Evolutionary conservation across 768 basidiomycete species (phyloP).

Genomic region (Phylloporus rhodoxanthus): DNA sequence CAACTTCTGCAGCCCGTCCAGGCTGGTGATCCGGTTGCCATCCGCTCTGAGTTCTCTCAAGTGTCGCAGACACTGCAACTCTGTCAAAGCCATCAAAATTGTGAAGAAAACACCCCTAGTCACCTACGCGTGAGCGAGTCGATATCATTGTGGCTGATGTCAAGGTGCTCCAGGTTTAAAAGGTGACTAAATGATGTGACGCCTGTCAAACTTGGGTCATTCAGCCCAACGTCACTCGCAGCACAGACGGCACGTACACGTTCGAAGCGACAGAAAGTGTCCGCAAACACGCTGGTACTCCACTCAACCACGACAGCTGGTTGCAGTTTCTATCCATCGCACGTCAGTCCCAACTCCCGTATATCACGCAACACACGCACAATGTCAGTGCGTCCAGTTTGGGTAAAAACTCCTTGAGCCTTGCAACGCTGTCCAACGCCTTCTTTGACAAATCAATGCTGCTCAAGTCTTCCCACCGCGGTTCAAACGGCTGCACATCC

Average conservation of each 20-base stretch:
- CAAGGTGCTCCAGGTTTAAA: constrained; percentile 77
- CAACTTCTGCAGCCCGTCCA: constrained; percentile 75
- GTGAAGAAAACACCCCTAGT: neutral
- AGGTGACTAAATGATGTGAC: constrained; percentile 88
- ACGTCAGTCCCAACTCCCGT: constrained; percentile 12
- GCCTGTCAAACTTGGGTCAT: constrained; percentile 61
- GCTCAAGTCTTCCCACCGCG: constrained; percentile 82
- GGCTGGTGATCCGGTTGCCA: constrained; percentile 66
- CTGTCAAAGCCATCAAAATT: constrained; percentile 36
- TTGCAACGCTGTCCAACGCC: constrained; percentile 56
- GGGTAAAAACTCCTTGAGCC: constrained; percentile 87
- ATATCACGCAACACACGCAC: constrained; percentile 43
- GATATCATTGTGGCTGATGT: constrained; percentile 86
- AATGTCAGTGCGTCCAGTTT: constrained; percentile 66
- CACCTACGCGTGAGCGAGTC: constrained; percentile 82
- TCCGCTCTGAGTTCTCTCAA: constrained; percentile 89
- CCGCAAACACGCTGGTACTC: constrained; percentile 64
- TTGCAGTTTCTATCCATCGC: constrained; percentile 55
- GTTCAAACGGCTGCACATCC: constrained; percentile 90
- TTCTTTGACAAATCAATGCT: constrained; percentile 65
- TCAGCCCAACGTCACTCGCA: constrained; percentile 13
- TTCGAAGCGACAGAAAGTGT: constrained; percentile 76
- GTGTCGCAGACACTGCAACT: constrained; percentile 77
- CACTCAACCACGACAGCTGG: constrained; percentile 74
- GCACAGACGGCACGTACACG: constrained; percentile 38